phyloP scores from a whole-genome alignment of 306 rosid genomes.

The Geum urbanum region DNA sequence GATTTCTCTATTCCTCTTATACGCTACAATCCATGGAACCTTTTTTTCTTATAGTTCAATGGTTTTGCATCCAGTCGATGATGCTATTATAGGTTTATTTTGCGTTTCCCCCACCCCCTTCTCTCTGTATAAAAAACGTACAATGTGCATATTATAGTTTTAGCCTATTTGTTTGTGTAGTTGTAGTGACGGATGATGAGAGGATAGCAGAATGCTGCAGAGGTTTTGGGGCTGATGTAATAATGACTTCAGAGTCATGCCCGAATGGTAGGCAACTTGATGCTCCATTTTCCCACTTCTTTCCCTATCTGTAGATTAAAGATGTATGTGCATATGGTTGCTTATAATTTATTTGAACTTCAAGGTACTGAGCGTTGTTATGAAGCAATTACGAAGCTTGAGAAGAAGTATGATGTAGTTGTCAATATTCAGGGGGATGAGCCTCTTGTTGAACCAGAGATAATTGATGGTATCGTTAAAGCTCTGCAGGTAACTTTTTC shows the following conservation, averaged over 20 bases:
- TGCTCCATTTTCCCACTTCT: conserved; percentile 10
- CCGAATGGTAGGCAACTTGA: conserved; percentile 52
- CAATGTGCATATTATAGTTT: background rate
- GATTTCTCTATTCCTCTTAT: background rate
- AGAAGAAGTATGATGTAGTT: conserved; percentile 75
- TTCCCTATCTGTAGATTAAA: background rate
- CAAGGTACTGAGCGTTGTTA: conserved; percentile 91
- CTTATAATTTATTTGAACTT: conserved; percentile 18
- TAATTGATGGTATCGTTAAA: conserved; percentile 83
- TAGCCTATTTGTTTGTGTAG: conserved; percentile 35
- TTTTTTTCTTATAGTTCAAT: background rate
- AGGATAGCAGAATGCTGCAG: conserved; percentile 84
- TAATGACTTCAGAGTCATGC: conserved; percentile 93
- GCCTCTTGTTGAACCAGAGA: conserved; percentile 92
- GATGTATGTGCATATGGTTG: conserved; percentile 9
- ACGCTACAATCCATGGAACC: too few relatives aligned
- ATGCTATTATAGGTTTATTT: background rate
- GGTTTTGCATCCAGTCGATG: background rate
- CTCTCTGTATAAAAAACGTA: background rate
- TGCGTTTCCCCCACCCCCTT: background rate
- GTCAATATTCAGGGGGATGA: conserved; percentile 98
- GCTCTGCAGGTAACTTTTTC: conserved; percentile 67
- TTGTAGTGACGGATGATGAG: conserved; percentile 93
- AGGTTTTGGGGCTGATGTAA: conserved; percentile 83
- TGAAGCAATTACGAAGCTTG: conserved; percentile 85